Percentiles rank a stretch among this genome's conserved stretches.
Evolutionary conservation across 2,329 filamentous ascomycete genomes (phyloP).

Genomic region (Colletotrichum higginsianum): DNA sequence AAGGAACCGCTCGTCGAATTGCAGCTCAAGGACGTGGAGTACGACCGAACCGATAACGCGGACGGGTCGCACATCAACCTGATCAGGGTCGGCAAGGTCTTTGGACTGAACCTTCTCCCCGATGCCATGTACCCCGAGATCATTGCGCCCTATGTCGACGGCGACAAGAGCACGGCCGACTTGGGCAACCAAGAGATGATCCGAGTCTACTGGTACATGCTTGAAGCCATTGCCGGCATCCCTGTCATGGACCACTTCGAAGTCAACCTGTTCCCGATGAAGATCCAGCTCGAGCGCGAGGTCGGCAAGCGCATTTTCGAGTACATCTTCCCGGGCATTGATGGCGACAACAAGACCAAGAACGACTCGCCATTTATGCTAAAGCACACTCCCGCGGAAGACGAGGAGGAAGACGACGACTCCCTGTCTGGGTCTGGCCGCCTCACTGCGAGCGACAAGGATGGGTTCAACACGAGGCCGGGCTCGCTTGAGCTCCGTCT

Average conservation of each 20-base stretch:
- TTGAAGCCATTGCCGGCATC: conserved; percentile 97
- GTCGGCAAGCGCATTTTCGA: conserved; percentile 94
- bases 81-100: conserved; percentile 88
- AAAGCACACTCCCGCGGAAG: conserved; percentile 63
- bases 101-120: conserved; percentile 89
- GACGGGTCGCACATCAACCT: conserved; percentile 97
- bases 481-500: conserved; percentile 87
- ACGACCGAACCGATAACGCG: conserved; percentile 95
- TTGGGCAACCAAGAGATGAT: conserved; percentile 85
- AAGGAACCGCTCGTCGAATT: conserved; percentile 93
- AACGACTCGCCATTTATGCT: conserved; percentile 74
- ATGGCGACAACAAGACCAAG: conserved; percentile 65
- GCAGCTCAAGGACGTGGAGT: conserved; percentile 90
- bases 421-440: conserved; percentile 57
- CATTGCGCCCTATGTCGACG: conserved; percentile 89
- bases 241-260: conserved; percentile 98
- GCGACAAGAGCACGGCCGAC: conserved; percentile 67
- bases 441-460: conserved; percentile 60
- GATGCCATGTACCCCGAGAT: conserved; percentile 97
- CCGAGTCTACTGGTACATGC: conserved; percentile 96
- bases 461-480: conserved; percentile 71
- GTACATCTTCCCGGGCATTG: conserved; percentile 94
- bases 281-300: conserved; percentile 93
- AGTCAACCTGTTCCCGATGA: conserved; percentile 92
- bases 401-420: conserved; percentile 64